These are phyloP conservation scores for Rubroboletus pulcherrimus DNA, from an alignment of 768 basidiomycete species.

Conservation along the genomic window DNA sequence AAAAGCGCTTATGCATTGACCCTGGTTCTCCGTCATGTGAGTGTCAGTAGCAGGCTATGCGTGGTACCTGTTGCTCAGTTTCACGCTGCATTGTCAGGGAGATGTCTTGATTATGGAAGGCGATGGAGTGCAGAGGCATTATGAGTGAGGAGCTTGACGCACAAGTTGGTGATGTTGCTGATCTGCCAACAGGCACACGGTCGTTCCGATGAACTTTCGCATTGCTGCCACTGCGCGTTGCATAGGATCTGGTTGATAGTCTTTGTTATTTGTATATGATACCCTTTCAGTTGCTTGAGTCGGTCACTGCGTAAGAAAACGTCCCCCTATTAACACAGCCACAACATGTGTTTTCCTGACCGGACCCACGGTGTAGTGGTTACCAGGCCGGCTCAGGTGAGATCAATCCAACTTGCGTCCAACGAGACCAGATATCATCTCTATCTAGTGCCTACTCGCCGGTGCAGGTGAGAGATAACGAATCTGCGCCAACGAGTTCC, in stretches of 20 bases:
- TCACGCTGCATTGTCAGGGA: conserved; percentile 46
- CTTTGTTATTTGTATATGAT: conserved; percentile 1
- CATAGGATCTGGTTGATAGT: conserved; percentile 41
- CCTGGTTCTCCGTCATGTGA: conserved; percentile 65
- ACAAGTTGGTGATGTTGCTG: conserved; percentile 8
- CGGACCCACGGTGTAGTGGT: neutral
- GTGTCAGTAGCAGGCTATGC: conserved; percentile 8
- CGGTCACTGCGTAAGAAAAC: too few species aligned
- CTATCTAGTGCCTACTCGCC: neutral
- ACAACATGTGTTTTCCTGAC: conserved; percentile 4
- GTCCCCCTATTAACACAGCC: conserved; percentile 7
- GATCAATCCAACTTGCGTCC: neutral
- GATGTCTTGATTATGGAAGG: conserved; percentile 81
- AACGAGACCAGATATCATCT: neutral
- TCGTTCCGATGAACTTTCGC: conserved; percentile 69
- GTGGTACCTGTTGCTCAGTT: conserved; percentile 4
- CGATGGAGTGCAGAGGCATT: conserved; percentile 57
- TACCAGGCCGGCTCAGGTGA: neutral
- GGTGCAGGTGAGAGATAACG: conserved; percentile 5
- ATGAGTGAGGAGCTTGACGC: conserved; percentile 50
- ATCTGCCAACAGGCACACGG: conserved; percentile 56
- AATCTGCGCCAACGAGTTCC: neutral
- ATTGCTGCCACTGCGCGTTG: conserved; percentile 77
- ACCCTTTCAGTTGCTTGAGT: neutral
- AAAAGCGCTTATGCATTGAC: conserved; percentile 40